These are phyloP conservation scores for Ambrosia hybrid DNA, from an alignment of 140 eudicot species.

Conservation along the genomic window DNA sequence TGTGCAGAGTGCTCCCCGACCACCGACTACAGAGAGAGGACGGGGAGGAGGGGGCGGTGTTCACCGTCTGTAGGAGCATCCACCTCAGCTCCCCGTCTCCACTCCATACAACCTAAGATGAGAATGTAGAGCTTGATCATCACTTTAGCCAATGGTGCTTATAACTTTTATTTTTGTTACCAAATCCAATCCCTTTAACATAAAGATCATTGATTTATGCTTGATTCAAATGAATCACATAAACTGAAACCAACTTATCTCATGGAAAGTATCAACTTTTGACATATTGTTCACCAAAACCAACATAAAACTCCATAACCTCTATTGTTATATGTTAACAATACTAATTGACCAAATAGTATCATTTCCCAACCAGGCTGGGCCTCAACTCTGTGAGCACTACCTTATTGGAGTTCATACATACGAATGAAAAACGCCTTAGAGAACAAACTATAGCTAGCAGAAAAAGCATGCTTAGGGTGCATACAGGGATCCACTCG, in stretches of 20 bases:
- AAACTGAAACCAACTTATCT: background rate
- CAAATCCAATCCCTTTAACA: too few species aligned
- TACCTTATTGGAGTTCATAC: constrained; percentile 30
- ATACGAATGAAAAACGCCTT: constrained; percentile 26
- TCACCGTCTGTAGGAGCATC: too few species aligned
- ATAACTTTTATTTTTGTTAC: too few species aligned
- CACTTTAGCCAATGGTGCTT: too few species aligned
- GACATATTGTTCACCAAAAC: background rate
- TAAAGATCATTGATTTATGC: too few species aligned
- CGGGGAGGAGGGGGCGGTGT: too few species aligned
- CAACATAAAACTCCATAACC: background rate
- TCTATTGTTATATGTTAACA: background rate
- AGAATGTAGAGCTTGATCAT: too few species aligned
- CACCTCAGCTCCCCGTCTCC: too few species aligned
- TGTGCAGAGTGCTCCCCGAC: too few species aligned
- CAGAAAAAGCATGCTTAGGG: constrained; percentile 3
- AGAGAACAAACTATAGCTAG: constrained; percentile 18
- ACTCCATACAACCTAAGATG: too few species aligned
- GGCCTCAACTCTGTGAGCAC: constrained; percentile 9
- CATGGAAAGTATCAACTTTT: background rate
- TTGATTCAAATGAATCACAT: background rate
- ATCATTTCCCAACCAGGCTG: background rate
- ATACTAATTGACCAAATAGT: background rate
- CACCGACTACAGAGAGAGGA: too few species aligned
- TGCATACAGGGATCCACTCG: constrained; percentile 4